A percentile compares a stretch with the other conserved stretches of the same genome.
Conservation (phyloP, 495 filamentous ascomycete species). For the Aspergillus biplanus region DNA sequence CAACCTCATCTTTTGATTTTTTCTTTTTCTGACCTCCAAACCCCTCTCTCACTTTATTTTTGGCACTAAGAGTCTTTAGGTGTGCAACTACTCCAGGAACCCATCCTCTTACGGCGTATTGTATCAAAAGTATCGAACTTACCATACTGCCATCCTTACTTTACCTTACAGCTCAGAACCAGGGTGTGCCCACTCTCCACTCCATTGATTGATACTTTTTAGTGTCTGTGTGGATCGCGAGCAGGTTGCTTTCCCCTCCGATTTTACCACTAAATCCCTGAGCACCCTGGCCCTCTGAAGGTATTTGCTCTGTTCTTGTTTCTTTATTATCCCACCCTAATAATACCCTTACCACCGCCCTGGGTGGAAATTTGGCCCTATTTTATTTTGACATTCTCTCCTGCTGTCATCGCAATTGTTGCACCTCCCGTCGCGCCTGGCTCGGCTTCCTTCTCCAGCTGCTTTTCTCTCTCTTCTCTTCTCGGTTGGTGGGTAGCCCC, state of each 20-base stretch:
- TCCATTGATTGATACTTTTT: slow-evolving; percentile 18
- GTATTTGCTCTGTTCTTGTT: slow-evolving; percentile 13
- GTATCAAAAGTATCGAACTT: slow-evolving; percentile 1
- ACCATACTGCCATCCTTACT: slow-evolving; percentile 9
- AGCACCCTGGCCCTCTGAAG: slow-evolving; percentile 17
- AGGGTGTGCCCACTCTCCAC: slow-evolving; percentile 19
- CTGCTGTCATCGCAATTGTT: not conserved
- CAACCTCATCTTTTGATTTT: not conserved
- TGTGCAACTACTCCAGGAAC: not conserved
- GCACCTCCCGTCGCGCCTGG: not conserved
- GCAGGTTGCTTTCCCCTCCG: slow-evolving; percentile 7
- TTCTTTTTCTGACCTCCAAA: slow-evolving; percentile 3
- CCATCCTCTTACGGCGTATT: not conserved
- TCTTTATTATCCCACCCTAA: not conserved
- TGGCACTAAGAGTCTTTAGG: slow-evolving; percentile 9
- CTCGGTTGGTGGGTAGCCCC: slow-evolving; percentile 4
- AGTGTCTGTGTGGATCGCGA: slow-evolving; percentile 11
- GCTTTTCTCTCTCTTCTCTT: not conserved
- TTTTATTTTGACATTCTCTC: slow-evolving; percentile 1
- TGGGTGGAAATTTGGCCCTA: slow-evolving; percentile 10
- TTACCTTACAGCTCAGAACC: slow-evolving; percentile 10
- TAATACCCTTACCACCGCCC: slow-evolving; percentile 17
- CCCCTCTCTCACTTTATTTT: slow-evolving; percentile 13
- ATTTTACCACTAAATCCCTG: slow-evolving; percentile 3
- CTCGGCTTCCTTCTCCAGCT: not conserved